A percentile compares a stretch with the other conserved stretches of the same genome.
Conservation (phyloP, 2,329 filamentous ascomycete species). For the Arthrobotrys sphaeroides region DNA sequence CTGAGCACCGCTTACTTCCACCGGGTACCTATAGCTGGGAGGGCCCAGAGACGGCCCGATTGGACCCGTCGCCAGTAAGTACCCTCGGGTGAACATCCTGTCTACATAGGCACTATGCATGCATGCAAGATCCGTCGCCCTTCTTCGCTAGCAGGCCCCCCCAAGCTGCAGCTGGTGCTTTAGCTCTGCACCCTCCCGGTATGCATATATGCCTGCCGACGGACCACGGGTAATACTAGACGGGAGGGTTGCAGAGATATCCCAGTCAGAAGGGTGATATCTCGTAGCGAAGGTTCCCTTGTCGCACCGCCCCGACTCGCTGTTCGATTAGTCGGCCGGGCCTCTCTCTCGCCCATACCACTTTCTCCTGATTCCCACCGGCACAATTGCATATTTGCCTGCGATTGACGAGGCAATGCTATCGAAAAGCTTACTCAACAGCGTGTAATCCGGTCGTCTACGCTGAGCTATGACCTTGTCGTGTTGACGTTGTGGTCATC, state of each 20-base stretch:
- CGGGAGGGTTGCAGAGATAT: conserved; percentile 46
- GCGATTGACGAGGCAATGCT: not conserved
- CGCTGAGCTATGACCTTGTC: conserved; percentile 40
- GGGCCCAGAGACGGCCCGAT: conserved; percentile 30
- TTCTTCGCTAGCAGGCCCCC: conserved; percentile 29
- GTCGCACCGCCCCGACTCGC: conserved; percentile 27
- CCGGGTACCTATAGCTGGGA: conserved; percentile 33
- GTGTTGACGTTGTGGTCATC: conserved; percentile 54
- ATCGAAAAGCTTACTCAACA: conserved; percentile 14
- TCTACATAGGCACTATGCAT: conserved; percentile 44
- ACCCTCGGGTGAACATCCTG: conserved; percentile 48
- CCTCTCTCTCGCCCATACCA: conserved; percentile 19
- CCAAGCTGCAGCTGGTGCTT: conserved; percentile 31
- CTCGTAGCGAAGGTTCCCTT: conserved; percentile 34
- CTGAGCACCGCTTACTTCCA: conserved; percentile 2
- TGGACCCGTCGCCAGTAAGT: conserved; percentile 28
- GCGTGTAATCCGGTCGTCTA: not conserved
- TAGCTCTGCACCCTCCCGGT: conserved; percentile 39
- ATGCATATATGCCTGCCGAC: conserved; percentile 39
- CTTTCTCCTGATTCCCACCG: conserved; percentile 21
- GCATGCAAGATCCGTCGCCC: conserved; percentile 44
- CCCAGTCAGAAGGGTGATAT: conserved; percentile 31
- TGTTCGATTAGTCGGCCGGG: not conserved
- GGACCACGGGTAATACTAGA: conserved; percentile 41
- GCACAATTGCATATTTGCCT: not conserved